A percentile compares a stretch with the other conserved stretches of the same genome.
Evolutionary conservation across 169 alveolate genomes (phyloP).

Genomic region (Eimeria maxima): DNA sequence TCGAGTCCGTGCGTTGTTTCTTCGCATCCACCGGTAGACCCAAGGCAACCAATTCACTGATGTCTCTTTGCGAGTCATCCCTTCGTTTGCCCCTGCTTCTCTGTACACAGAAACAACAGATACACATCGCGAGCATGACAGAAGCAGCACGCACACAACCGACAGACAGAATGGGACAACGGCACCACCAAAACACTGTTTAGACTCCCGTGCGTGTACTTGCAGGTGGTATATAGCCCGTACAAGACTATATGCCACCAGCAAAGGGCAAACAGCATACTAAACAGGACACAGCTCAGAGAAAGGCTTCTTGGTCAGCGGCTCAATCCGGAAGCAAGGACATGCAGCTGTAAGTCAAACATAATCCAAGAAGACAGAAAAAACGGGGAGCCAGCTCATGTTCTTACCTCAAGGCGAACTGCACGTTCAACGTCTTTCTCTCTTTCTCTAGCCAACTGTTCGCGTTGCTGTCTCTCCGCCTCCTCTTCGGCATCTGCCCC

Average conservation of each 20-base stretch:
- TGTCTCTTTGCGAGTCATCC: constrained; percentile 95
- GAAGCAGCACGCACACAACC: not conserved
- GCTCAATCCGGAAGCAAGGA: too few species aligned
- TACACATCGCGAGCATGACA: not conserved
- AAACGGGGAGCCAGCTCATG: not conserved
- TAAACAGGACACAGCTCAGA: too few species aligned
- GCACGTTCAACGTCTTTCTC: constrained; percentile 92
- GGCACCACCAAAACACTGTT: not conserved
- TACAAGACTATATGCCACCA: not conserved
- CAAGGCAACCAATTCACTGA: constrained; percentile 96
- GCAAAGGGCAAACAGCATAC: not conserved
- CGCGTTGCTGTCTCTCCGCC: constrained; percentile 85
- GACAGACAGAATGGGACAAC: not conserved
- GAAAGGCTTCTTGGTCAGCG: too few species aligned
- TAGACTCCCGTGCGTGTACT: too few species aligned
- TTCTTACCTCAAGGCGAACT: constrained; percentile 87
- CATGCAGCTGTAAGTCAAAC: not conserved
- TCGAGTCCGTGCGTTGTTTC: constrained; percentile 84
- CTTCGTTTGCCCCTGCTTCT: constrained; percentile 92
- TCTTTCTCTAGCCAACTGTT: constrained; percentile 88
- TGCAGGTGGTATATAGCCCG: too few species aligned
- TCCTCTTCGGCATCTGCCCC: constrained; percentile 81
- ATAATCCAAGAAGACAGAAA: not conserved
- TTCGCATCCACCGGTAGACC: constrained; percentile 89
- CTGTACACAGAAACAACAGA: not conserved